A percentile compares a stretch with the other conserved stretches of the same genome.
These are phyloP conservation scores for Elongisporangium anandrum DNA, from an alignment of 352 stramenopile species.

Conservation along the genomic window DNA sequence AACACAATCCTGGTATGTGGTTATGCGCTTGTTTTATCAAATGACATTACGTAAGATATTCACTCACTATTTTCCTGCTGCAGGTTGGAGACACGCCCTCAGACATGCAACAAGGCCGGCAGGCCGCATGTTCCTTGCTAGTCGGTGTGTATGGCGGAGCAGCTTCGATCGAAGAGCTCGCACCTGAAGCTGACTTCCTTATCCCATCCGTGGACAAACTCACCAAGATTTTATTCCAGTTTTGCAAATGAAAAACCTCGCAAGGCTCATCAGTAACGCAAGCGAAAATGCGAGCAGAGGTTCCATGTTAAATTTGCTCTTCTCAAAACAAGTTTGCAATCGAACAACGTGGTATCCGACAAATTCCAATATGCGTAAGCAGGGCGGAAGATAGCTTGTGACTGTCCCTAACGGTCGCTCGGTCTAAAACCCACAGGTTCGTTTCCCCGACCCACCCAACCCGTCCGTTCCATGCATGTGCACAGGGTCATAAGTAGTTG, in stretches of 20 bases:
- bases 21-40: background rate
- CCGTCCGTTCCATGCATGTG: background rate
- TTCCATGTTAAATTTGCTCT: background rate
- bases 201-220: slow-evolving; percentile 41
- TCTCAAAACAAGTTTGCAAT: background rate
- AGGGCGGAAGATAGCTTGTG: background rate
- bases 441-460: background rate
- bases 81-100: slow-evolving; percentile 44
- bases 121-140: slow-evolving; percentile 28
- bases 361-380: no score
- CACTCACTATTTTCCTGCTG: background rate
- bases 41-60: background rate
- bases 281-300: background rate
- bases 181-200: slow-evolving; percentile 38
- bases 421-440: background rate
- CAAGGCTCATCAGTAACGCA: background rate
- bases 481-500: background rate
- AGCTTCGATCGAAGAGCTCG: slow-evolving; percentile 30
- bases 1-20: slow-evolving; percentile 38
- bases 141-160: slow-evolving; percentile 44
- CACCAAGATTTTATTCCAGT: slow-evolving; percentile 37
- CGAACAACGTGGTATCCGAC: no score
- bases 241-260: slow-evolving; percentile 3
- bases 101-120: slow-evolving; percentile 32
- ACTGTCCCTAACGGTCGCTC: no score